Conservation (phyloP, 495 filamentous ascomycete genomes). For the Hypoxylon crocopeplum region DNA sequence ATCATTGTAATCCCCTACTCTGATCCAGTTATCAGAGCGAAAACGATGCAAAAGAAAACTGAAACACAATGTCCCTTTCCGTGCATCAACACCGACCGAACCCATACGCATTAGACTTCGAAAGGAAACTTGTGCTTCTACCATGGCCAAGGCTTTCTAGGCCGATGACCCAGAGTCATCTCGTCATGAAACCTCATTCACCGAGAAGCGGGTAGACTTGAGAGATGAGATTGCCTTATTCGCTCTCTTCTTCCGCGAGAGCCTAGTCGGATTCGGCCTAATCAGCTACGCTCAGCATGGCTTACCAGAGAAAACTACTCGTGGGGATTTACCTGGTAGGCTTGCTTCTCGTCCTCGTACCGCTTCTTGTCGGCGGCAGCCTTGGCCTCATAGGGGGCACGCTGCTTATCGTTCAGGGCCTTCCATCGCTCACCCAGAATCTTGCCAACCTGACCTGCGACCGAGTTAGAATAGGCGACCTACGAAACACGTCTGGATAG, state of each 20-base stretch:
- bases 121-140: slow-evolving; percentile 40
- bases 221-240: slow-evolving; percentile 26
- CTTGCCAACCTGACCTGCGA: slow-evolving; percentile 91
- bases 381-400: slow-evolving; percentile 93
- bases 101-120: slow-evolving; percentile 44
- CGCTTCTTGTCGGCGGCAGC: slow-evolving; percentile 96
- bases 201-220: slow-evolving; percentile 21
- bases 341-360: slow-evolving; percentile 96
- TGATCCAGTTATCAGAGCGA: slow-evolving; percentile 25
- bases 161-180: slow-evolving; percentile 38
- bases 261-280: slow-evolving; percentile 56
- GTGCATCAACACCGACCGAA: slow-evolving; percentile 45
- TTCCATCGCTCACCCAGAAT: slow-evolving; percentile 98
- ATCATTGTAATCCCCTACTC: slow-evolving; percentile 26
- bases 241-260: slow-evolving; percentile 51
- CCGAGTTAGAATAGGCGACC: background rate
- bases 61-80: slow-evolving; percentile 44
- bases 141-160: slow-evolving; percentile 33
- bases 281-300: slow-evolving; percentile 35
- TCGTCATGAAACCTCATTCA: slow-evolving; percentile 41
- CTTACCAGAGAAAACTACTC: slow-evolving; percentile 16
- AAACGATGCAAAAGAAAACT: slow-evolving; percentile 37
- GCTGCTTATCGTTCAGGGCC: slow-evolving; percentile 86
- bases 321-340: slow-evolving; percentile 74
- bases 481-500: slow-evolving; percentile 17